Evolutionary conservation across 2,329 filamentous ascomycete genomes (phyloP).

Genomic region (Penicillium sp.): DNA sequence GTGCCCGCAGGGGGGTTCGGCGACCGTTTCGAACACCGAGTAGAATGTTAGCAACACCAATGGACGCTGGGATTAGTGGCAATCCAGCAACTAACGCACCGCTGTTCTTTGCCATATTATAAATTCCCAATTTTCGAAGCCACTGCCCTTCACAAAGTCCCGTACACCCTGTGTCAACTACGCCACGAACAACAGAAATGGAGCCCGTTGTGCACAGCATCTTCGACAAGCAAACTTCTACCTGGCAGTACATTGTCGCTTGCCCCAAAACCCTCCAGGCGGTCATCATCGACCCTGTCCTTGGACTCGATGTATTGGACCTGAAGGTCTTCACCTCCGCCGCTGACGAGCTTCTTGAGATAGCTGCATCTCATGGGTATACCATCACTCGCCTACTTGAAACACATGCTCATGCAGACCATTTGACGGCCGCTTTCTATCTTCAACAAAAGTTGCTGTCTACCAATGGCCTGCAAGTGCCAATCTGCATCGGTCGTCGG

Average conservation of each 20-base stretch:
- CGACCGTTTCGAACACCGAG: no score
- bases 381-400: conserved; percentile 54
- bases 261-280: conserved; percentile 48
- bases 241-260: no score
- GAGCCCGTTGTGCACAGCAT: conserved; percentile 40
- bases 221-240: conserved; percentile 45
- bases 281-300: conserved; percentile 59
- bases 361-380: conserved; percentile 38
- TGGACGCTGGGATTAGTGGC: no score
- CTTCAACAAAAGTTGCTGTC: conserved; percentile 47
- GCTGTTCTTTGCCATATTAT: no score
- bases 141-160: no score
- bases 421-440: conserved; percentile 57
- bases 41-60: no score
- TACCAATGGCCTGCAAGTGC: no score
- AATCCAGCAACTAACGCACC: no score
- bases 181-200: not conserved
- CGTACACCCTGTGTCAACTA: no score
- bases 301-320: conserved; percentile 44
- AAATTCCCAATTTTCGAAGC: no score
- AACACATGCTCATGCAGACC: conserved; percentile 61
- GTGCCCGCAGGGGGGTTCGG: no score
- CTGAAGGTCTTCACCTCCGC: not conserved
- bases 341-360: not conserved
- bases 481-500: not conserved